These are phyloP conservation scores for Lactarius quietus DNA, from an alignment of 768 basidiomycete species.

Conservation along the genomic window DNA sequence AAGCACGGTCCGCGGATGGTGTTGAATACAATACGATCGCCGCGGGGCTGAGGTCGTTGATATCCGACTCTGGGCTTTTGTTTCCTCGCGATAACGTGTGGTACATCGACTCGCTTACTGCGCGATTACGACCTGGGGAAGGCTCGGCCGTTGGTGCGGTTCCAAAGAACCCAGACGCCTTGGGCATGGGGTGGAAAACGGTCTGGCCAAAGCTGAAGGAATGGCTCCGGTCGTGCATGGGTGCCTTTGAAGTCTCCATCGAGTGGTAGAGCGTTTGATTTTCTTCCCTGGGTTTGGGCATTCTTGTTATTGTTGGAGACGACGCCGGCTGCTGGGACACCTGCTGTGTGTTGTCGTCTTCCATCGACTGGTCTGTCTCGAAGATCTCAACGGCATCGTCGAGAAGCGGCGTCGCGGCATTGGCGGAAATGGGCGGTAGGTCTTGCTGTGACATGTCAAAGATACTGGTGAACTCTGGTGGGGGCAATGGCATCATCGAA, in stretches of 20 bases:
- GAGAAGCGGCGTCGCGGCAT: conserved; percentile 30
- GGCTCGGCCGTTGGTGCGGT: conserved; percentile 7
- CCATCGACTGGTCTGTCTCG: conserved; percentile 30
- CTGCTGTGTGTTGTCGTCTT: conserved; percentile 24
- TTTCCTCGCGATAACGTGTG: conserved; percentile 49
- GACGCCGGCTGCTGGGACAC: conserved; percentile 3
- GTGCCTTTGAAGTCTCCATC: conserved; percentile 30
- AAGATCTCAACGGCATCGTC: conserved; percentile 39
- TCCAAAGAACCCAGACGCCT: conserved; percentile 9
- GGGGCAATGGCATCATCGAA: conserved; percentile 40
- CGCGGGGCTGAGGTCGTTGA: conserved; percentile 53
- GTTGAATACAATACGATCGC: conserved; percentile 45
- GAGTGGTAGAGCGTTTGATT: conserved; percentile 18
- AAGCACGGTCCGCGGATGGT: conserved; percentile 22
- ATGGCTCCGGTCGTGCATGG: conserved; percentile 51
- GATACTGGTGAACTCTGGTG: conserved; percentile 47
- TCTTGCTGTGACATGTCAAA: conserved; percentile 61
- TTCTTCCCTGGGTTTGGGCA: conserved; percentile 6
- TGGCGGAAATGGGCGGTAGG: conserved; percentile 43
- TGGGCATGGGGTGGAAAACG: conserved; percentile 51
- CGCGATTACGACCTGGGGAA: conserved; percentile 43
- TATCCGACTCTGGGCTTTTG: conserved; percentile 54
- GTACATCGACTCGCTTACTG: conserved; percentile 63
- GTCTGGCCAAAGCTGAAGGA: conserved; percentile 67
- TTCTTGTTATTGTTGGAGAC: conserved; percentile 13